Evolutionary conservation across 176 grass and related monocot genomes (phyloP), one percentile per base, ranked within the genome.

Genomic region (Juncus inflexus): DNA sequence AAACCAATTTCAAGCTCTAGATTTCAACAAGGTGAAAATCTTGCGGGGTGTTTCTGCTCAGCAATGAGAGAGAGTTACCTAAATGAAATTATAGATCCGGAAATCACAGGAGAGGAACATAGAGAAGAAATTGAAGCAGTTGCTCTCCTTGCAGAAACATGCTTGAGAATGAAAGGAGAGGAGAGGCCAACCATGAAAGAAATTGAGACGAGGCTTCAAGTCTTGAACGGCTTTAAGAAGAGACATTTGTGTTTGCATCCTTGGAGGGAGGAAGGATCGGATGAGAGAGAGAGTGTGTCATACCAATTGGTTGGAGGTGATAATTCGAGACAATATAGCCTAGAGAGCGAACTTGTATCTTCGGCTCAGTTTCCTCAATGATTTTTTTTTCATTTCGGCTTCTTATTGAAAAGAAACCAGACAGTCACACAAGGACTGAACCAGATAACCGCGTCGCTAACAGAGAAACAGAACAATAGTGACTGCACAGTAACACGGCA

Each of bases 141-240:
- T 12, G 61, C 79, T 36, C 61, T 82, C 56, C 64, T 87, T 62
- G 79, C 79, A 13, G 38, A 75, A 14, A 73, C 58, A 68, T 86
- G 79, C 58, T 64, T 86, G 58, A 65, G 65, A 36, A 15, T 75
- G 15, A 83, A 61, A 80, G 66, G 72, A 3, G 76, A 83, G 67
- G 71, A 87, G 5, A 59, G 85, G 9, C 75, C 84, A 9, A 76
- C 55, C 61, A 86, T 86, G 84, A 76, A 74, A 66, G 79, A 83
- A 60, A 62, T 80, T 15, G 54, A 80, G 14, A 52, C 43, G 35
- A 66, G 35, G 35, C 78, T 80, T 39, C 53, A 74, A 80, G 70
- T 38, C 28, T 12, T 74, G 36, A 12, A 61, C 50, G 69, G 9
- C 4, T 40, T 52, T n/a, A 19, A 6, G 59, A 75, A 56, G 57